Evolutionary conservation across 345 rosid species (phyloP), one percentile per base, ranked within the genome.

Genomic region (Abelmoschus esculentus): DNA sequence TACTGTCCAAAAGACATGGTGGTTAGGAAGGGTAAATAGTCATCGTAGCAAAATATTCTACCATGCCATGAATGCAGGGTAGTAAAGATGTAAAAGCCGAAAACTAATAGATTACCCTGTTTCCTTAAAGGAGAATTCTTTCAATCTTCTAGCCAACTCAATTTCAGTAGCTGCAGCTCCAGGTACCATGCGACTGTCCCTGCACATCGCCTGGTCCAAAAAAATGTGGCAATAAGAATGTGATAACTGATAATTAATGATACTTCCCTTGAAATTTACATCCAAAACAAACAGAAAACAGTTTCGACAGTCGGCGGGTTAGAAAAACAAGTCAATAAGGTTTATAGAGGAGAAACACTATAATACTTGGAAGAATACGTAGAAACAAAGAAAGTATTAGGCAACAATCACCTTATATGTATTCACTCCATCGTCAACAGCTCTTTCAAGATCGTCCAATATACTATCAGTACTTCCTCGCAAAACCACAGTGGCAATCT

Each of bases 131-230:
- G 98, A 90, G 67, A 84, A 92, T 70, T 96, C 99, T 85, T 89
- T 92, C 78, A 96, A 76, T 81, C 90, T 90, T 78, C 88, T 90
- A 78, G 98, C 98, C 76, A 96, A 79, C 78, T 96, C 99, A 67
- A 92, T 92, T 78, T 96, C 99, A 13, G 98, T 87, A 69, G 98
- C 99, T 53, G 98, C 96, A 76, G 95, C 99, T 76, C 97, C 98
- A 63, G 99, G 97, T 63, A 92, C 83, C 3, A 81, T 84, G 56
- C 99, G 97, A 73, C 98, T 89, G 75, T 96, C 98, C 84, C 85
- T 92, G 80, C 98, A 96, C 99, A 92, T 96, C 56, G 98, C 96
- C 98, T 96, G 86, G 52, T 46, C 49, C 2, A 12, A 46, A 54
- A 29, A 66, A 66, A 50, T 3, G 11, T 47, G 38, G 70, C 44